Percentiles rank a stretch among this genome's conserved stretches.
Conservation (phyloP, 2,329 filamentous ascomycete genomes). For the Colletotrichum tofieldiae region DNA sequence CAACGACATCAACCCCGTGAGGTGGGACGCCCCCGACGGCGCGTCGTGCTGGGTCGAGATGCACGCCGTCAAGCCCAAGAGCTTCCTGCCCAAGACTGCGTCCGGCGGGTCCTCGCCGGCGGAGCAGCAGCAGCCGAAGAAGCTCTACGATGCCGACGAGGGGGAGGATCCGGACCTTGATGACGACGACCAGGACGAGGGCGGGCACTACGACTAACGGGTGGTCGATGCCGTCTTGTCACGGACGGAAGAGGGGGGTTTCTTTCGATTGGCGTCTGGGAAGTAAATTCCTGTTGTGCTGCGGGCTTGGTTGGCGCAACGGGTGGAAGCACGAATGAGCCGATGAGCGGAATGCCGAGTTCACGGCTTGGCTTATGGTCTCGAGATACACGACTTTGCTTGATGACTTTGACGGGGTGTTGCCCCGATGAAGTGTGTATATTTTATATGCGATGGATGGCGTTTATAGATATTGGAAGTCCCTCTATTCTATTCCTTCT, state of each 20-base stretch:
- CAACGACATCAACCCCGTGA: constrained; percentile 49
- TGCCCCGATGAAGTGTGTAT: background rate
- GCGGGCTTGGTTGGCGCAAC: constrained; percentile 2
- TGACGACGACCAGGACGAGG: constrained; percentile 49
- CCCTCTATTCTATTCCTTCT: constrained; percentile 32
- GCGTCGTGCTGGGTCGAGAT: constrained; percentile 56
- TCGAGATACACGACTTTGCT: constrained; percentile 9
- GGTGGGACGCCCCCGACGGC: constrained; percentile 56
- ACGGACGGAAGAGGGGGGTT: background rate
- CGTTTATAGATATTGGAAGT: constrained; percentile 23
- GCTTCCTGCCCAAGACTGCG: constrained; percentile 32
- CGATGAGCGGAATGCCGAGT: background rate
- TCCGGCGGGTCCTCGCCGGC: constrained; percentile 23
- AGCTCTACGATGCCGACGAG: constrained; percentile 55
- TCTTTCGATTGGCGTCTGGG: background rate
- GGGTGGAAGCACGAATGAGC: background rate
- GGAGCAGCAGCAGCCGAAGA: constrained; percentile 42
- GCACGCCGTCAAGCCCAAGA: constrained; percentile 49
- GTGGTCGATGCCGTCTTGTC: background rate
- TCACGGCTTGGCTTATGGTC: background rate
- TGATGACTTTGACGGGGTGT: background rate
- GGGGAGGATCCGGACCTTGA: constrained; percentile 51
- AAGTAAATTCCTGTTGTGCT: background rate
- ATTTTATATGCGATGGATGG: background rate
- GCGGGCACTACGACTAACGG: constrained; percentile 34